Evolutionary conservation across 306 rosid species (phyloP), one percentile per base, ranked within the genome.

Genomic region (Vigna hirtella): DNA sequence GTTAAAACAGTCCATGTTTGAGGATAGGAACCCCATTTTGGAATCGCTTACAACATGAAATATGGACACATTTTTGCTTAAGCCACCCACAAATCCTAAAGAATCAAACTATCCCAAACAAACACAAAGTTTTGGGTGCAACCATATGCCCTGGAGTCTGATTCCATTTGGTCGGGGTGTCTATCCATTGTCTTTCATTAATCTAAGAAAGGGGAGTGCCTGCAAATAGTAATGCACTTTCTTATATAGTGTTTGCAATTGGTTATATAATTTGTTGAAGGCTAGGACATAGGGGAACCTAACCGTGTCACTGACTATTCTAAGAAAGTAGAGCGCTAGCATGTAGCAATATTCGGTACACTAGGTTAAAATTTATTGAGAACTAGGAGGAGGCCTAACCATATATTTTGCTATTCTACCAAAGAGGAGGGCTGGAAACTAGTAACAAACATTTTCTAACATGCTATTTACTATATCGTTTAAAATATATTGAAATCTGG

Each of bases 11-110:
- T 5, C 10, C 6, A 16, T 20, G 42, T 77, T 43, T 24, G 64
- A 71, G 79, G 70, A 77, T 73, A 12, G 50, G 22, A 66, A 68
- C 16, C n/a, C 42, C 43, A 26, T 49, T 65, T 66, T 83, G 61
- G 45, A 77, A 72, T 57, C 20, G 70, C 34, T 47, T 10, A 7
- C 55, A 55, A 8, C 43, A 50, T 45, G 3, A 30, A 77, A 43
- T 62, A 3, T 70, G 47, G 49, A 15, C 17, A 24, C 24, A 49
- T 48, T 80, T 59, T 55, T 3, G 24, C 48, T 74, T 6, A 38
- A 63, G 63, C 4, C 1, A 49, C 62, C 62, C 16, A 20, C 34
- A 30, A 30, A 30, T 30, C 34, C 34, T 30, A 4, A 9, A 56
- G 13, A 43, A 43, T 43, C 49, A 43, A 11, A 13, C 49, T 43